These are phyloP conservation scores for Fusarium foetens DNA, from an alignment of 2,329 filamentous ascomycete species.

Conservation along the genomic window DNA sequence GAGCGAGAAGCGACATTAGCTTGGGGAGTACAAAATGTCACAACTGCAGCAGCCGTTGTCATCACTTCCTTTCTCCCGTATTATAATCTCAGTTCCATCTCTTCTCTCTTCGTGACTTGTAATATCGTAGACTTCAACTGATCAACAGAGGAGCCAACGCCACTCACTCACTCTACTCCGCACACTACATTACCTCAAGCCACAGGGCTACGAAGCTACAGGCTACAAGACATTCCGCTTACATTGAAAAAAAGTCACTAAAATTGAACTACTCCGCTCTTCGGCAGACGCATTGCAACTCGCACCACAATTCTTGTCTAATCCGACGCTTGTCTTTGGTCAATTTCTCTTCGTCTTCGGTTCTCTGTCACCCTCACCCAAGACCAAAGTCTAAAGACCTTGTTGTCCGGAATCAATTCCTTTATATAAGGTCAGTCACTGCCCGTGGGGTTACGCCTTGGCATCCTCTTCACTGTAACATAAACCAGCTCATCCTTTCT, in stretches of 20 bases:
- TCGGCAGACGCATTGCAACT: constrained; percentile 26
- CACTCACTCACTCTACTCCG: constrained; percentile 12
- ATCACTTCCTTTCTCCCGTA: not conserved
- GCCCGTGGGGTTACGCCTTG: constrained; percentile 11
- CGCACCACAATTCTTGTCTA: constrained; percentile 32
- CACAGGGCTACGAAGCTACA: not conserved
- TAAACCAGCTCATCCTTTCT: not conserved
- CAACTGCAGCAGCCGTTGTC: not conserved
- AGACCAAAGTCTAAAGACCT: not conserved
- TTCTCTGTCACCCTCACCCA: constrained; percentile 19
- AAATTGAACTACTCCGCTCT: constrained; percentile 28
- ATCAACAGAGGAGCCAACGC: constrained; percentile 4
- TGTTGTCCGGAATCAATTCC: constrained; percentile 18
- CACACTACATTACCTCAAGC: not conserved
- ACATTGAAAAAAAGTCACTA: constrained; percentile 6
- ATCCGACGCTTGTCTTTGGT: constrained; percentile 23
- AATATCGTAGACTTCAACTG: not conserved
- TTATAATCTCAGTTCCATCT: not conserved
- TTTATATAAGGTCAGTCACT: constrained; percentile 3
- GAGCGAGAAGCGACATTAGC: not conserved
- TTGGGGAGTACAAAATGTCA: not conserved
- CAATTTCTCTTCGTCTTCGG: constrained; percentile 4
- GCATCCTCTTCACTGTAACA: constrained; percentile 1
- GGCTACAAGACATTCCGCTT: constrained; percentile 18
- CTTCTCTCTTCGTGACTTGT: not conserved